Evolutionary conservation across 768 basidiomycete species (phyloP), one percentile per base, ranked within the genome.

Genomic region (Amanita phalloides): DNA sequence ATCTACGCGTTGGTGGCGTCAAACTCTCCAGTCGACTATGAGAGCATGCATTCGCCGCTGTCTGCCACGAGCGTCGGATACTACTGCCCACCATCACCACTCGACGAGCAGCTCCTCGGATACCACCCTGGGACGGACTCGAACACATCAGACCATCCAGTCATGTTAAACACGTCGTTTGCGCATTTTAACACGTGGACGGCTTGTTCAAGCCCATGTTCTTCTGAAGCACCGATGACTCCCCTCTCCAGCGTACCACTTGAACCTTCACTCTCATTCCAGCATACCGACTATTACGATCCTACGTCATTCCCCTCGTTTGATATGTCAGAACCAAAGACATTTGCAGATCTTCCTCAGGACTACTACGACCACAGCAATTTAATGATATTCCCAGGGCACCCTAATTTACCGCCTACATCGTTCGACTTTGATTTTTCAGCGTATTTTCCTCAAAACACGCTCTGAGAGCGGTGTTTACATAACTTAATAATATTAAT

Each of bases 1-100:
- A 26, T 30, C 35, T 25, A 20, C 25, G 8, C 4, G 21, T 3
- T 25, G 35, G 23, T 4, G 73, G 76, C 59, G 67, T 9, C 20
- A 11, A 20, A 36, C n/a, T 49, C 48, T 28, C 48, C 48, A 23
- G 48, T 28, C 21, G 48, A 49, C 11, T 39, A 39, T 14, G 48
- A 49, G 36, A 39, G 14, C 37, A 2, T 26, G 11, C 14, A 20
- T 38, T 37, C 36, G 3, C 48, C 48, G 5, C 17, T 49, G 35
- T 49, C 21, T 28, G 13, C 35, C 37, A 10, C 48, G 23, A 37
- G 37, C 48, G 2, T 14, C 21, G 37, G 37, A 14, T 49, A 37
- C 36, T 49, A 49, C 48, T 38, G 23, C 6, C 48, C 48, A 2
- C 48, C 48, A 8, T 49, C 48, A 21, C 48, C 48, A 23, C 48